Conservation (phyloP, 1,284 basidiomycete species). For the Neonothopanus nambi region DNA sequence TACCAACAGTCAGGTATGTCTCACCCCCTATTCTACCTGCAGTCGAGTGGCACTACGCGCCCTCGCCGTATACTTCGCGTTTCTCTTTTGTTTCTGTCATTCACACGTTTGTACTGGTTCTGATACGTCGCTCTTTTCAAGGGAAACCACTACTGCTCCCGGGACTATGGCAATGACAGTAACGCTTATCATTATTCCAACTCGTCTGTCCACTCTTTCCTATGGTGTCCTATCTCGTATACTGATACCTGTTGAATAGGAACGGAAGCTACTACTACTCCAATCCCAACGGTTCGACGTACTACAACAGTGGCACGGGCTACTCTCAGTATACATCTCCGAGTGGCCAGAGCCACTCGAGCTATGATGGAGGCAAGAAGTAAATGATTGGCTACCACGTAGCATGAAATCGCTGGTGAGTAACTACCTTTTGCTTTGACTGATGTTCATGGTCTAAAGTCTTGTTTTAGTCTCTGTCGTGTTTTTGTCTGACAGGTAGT, state of each 20-base stretch:
- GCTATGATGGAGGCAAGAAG: slow-evolving; percentile 15
- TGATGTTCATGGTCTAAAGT: too few relatives aligned
- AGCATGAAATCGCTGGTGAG: too few relatives aligned
- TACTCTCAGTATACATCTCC: slow-evolving; percentile 53
- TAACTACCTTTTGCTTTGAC: too few relatives aligned
- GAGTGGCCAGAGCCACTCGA: slow-evolving; percentile 32
- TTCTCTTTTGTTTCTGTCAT: neutral
- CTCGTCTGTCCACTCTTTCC: slow-evolving; percentile 30
- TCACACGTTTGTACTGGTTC: neutral
- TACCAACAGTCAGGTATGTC: slow-evolving; percentile 47
- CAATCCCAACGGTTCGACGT: slow-evolving; percentile 61
- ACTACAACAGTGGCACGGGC: slow-evolving; percentile 53
- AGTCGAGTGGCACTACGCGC: neutral
- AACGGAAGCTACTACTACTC: slow-evolving; percentile 61
- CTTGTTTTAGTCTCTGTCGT: too few relatives aligned
- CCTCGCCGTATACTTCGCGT: neutral
- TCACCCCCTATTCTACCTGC: neutral
- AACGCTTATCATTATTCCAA: slow-evolving; percentile 63
- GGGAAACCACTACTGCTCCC: slow-evolving; percentile 60
- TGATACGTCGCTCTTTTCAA: slow-evolving; percentile 21
- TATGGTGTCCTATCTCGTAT: too few relatives aligned
- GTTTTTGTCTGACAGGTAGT: too few relatives aligned
- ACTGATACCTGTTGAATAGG: slow-evolving; percentile 36
- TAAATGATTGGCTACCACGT: too few relatives aligned
- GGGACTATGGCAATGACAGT: slow-evolving; percentile 40